Evolutionary conservation across 345 rosid genomes (phyloP), one percentile per base, ranked within the genome.

Genomic region (Populus ilicifolia): DNA sequence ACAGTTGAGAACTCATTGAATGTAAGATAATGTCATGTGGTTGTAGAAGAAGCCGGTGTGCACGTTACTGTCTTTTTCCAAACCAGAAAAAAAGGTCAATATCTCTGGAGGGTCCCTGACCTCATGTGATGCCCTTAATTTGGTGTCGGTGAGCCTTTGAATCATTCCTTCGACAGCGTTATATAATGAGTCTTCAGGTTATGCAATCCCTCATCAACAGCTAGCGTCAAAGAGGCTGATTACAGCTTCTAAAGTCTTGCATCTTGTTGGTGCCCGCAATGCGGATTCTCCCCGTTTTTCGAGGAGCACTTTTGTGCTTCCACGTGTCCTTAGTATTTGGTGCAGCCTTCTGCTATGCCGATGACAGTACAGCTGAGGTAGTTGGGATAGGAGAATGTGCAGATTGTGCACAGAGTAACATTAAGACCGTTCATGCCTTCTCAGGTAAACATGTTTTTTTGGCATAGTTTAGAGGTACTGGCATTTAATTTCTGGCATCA

Each of bases 341-440:
- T 4, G 70, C 83, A 6, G 79, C 79, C 64, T 77, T 83, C 80
- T 88, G 90, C 79, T 46, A 79, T 56, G 91, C 83, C 11, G 86
- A 79, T 65, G 83, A 72, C 9, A 62, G 59, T 29, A 59, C 59
- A 27, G 84, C 86, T 3, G 91, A 87, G 83, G 92, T 92, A 2
- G 87, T 91, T 59, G 98, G 98, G 6, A 23, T 50, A 35, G 93
- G 90, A 43, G 92, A 92, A 84, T 90, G 97, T 83, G 85, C 86
- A 38, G 94, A 86, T 14, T 90, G 94, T 69, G 82, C 78, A 11
- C 54, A 72, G 54, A 79, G 39, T 48, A 84, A 81, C 54, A 70
- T 87, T 68, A 83, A 89, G 67, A 74, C 71, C 12, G 83, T 79
- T 71, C 88, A 87, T 64, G 96, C 91, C 12, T 90, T 88, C 79